Evolutionary conservation across 164 flowering plant genomes (phyloP), one percentile per base, ranked within the genome.

Genomic region (Aristolochia fimbriata): DNA sequence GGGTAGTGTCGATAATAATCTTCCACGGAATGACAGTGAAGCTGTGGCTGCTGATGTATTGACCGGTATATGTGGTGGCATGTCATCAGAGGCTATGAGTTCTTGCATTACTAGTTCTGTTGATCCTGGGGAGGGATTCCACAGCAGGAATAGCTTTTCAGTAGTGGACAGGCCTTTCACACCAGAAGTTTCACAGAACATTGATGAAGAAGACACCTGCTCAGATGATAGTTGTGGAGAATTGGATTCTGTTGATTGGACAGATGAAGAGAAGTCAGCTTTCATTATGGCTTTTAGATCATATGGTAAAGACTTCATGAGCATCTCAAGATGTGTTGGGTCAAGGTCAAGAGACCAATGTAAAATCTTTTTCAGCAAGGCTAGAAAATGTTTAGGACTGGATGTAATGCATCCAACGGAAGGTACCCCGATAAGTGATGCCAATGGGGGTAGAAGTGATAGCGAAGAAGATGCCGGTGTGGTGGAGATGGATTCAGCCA

Each of bases 201-300:
- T 73, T 70, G 87, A 86, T 70, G 87, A 82, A 54, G 96, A 71
- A 45, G 77, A 91, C 37, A 80, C 85, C 22, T 86, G 85, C 71
- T 93, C 99, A 48, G 99, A 83, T 65, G 96, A 90, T 43, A 93
- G 99, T 70, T 90, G 79, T 71, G 92, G 81, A 57, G 96, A 91
- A 71, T 62, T 82, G 74, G 87, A 80, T 70, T 74, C 82, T 62
- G 60, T 68, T 57, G 88, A 87, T 71, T 94, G 99, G 99, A 85
- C 96, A n/a, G 96, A 91, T 69, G 85, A 78, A 52, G 99, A 94
- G 74, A 94, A 84, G 69, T 77, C 87, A 24, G 23, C 69, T 23
- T 91, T 94, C 51, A 63, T 94, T 16, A 78, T 65, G 68, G 91
- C 96, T 9, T 63, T 91, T 19, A 73, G 86, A 57, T 72, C 81